phyloP scores from a whole-genome alignment of 208 protist species.

The Trypanosoma grayi region DNA sequence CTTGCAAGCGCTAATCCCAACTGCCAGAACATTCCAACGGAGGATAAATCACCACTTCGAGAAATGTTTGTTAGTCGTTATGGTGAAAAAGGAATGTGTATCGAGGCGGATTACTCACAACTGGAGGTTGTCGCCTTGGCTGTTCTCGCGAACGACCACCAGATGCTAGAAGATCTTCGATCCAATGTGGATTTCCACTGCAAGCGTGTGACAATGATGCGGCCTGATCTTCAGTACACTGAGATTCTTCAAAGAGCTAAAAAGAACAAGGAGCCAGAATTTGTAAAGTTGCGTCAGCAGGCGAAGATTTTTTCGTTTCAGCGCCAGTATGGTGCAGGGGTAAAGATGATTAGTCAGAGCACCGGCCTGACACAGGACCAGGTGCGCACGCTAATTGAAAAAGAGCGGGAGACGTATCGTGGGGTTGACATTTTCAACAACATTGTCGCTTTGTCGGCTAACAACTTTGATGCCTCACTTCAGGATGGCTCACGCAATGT shows the following conservation, averaged over 20 bases:
- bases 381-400: slow-evolving; percentile 90
- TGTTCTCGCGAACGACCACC: slow-evolving; percentile 83
- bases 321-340: slow-evolving; percentile 91
- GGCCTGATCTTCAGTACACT: slow-evolving; percentile 89
- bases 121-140: slow-evolving; percentile 91
- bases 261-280: slow-evolving; percentile 92
- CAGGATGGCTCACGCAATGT: slow-evolving; percentile 87
- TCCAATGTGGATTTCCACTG: slow-evolving; percentile 92
- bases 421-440: slow-evolving; percentile 88
- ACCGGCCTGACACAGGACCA: slow-evolving; percentile 90
- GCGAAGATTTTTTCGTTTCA: slow-evolving; percentile 95
- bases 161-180: slow-evolving; percentile 90
- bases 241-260: slow-evolving; percentile 87
- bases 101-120: slow-evolving; percentile 93
- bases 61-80: slow-evolving; percentile 92
- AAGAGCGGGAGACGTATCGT: slow-evolving; percentile 87
- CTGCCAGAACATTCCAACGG: slow-evolving; percentile 93
- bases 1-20: slow-evolving; percentile 90
- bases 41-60: slow-evolving; percentile 85
- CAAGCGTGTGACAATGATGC: slow-evolving; percentile 93
- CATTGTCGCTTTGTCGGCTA: slow-evolving; percentile 87
- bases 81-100: slow-evolving; percentile 85
- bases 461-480: slow-evolving; percentile 86
- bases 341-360: slow-evolving; percentile 90
- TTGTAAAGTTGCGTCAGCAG: slow-evolving; percentile 90